These are phyloP conservation scores for Mimosa bimucronata DNA, from an alignment of 306 rosid genomes.

Conservation along the genomic window DNA sequence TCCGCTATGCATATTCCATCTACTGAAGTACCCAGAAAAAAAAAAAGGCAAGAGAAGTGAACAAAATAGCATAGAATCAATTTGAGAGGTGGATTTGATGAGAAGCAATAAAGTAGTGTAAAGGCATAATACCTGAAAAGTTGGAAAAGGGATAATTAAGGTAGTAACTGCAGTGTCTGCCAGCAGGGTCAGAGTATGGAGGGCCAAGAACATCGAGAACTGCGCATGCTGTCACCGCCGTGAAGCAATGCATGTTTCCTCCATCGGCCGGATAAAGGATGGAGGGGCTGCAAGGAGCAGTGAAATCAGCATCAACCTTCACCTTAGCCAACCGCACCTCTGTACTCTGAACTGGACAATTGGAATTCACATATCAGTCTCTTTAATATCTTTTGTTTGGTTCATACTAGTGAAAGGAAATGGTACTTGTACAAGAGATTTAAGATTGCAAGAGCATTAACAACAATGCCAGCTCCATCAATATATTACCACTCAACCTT, in stretches of 20 bases:
- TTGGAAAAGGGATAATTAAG: slow-evolving; percentile 56
- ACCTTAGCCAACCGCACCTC: slow-evolving; percentile 71
- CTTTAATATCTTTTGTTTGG: neutral
- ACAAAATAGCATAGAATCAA: neutral
- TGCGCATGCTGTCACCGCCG: slow-evolving; percentile 91
- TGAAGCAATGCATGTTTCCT: slow-evolving; percentile 95
- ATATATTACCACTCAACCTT: neutral
- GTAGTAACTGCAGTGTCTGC: slow-evolving; percentile 88
- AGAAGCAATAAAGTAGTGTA: neutral
- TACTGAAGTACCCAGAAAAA: slow-evolving; percentile 39
- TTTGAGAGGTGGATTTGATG: neutral
- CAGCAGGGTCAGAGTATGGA: slow-evolving; percentile 79
- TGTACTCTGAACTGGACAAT: slow-evolving; percentile 48
- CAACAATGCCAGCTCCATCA: neutral
- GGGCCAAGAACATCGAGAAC: slow-evolving; percentile 98
- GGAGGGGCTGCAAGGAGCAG: slow-evolving; percentile 76
- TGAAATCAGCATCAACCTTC: slow-evolving; percentile 71
- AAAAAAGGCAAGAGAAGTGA: slow-evolving; percentile 3
- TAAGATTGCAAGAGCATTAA: neutral
- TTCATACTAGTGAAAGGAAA: neutral
- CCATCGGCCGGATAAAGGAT: slow-evolving; percentile 92
- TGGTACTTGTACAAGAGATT: neutral
- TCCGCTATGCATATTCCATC: slow-evolving; percentile 64
- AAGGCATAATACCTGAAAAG: slow-evolving; percentile 59
- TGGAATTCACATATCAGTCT: slow-evolving; percentile 19